Percentiles rank a stretch among this genome's conserved stretches.
Conservation (phyloP, 176 grass and related monocot genomes). For the Oryza coarctata region DNA sequence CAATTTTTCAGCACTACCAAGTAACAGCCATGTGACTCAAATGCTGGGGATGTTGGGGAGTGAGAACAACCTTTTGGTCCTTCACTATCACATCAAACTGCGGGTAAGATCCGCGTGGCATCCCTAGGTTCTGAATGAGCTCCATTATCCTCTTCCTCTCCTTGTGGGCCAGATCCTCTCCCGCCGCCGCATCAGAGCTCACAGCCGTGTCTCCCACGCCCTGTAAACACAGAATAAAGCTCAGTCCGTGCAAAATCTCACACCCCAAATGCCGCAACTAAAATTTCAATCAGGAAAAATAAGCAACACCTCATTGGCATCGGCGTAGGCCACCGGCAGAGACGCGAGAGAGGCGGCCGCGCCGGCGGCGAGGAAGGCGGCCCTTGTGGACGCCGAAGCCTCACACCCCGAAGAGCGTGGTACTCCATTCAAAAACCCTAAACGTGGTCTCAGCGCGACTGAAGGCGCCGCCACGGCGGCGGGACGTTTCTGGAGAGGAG, state of each 20-base stretch:
- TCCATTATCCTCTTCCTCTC: constrained; percentile 74
- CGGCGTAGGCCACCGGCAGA: constrained; percentile 51
- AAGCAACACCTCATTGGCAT: constrained; percentile 33
- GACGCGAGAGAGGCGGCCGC: constrained; percentile 32
- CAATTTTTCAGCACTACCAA: constrained; percentile 15
- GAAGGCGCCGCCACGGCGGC: constrained; percentile 24
- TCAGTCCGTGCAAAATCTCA: neutral
- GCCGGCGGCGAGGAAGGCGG: constrained; percentile 39
- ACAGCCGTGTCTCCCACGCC: constrained; percentile 3
- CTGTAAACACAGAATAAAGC: constrained; percentile 33
- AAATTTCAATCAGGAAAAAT: neutral
- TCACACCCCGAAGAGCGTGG: neutral
- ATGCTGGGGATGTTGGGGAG: neutral
- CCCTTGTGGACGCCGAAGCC: neutral
- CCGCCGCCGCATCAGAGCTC: constrained; percentile 8
- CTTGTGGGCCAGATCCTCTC: constrained; percentile 50
- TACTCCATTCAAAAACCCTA: neutral
- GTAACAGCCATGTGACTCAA: neutral
- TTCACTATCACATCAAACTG: constrained; percentile 59
- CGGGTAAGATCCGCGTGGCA: constrained; percentile 63
- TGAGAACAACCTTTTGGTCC: constrained; percentile 50
- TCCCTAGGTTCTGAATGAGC: constrained; percentile 47
- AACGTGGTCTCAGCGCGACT: constrained; percentile 3
- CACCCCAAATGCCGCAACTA: neutral
- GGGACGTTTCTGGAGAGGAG: constrained; percentile 27